Base-by-base conservation (phyloP, 1,284 basidiomycete species). In the Stereum hirsutum region DNA sequence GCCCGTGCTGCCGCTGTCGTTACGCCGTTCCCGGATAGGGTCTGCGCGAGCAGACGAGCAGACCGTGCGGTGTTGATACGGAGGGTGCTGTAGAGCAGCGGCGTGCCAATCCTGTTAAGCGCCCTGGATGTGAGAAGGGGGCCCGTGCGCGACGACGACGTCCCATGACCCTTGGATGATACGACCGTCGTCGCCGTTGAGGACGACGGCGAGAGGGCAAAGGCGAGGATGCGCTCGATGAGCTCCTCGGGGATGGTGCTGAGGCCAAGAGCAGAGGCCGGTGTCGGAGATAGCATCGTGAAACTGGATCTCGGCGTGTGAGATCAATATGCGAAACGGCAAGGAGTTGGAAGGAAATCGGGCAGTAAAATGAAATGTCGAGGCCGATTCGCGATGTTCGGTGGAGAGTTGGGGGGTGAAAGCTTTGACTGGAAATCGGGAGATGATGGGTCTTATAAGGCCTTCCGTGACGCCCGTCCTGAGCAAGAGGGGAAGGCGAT, bases 11-110 rank as follows among this genome's bases (percentile, higher is more conserved):
- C n/a, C n/a, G n/a, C n/a, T n/a, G n/a, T n/a, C n/a, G n/a, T n/a
- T n/a, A n/a, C n/a, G n/a, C n/a, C n/a, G n/a, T n/a, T n/a, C 31
- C 31, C n/a, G 21, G 30, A 21, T 21, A 42, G 41, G 23, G 41
- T 42, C 21, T 24, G 21, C 5, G 41, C 32, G 19, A 42, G 32
- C 21, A 24, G 12, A 23, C 12, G 5, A 15, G 41, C 32, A 23
- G 30, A 8, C 20, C 32, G 21, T 2, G 41, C 17, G 6, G 31
- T 34, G 21, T 15, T 8, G 31, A 42, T 14, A 24, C n/a, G 31
- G 4, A 17, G 14, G 31, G 41, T 15, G 15, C 28, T 31, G 32
- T 42, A 42, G 41, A 42, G 41, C 4, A 21, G 32, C 6, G 32
- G 41, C 14, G 41, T 34, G 28, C 31, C 27, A 33, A 42, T 42